Conservation (phyloP, 306 rosid species). For the Carpinus fangiana region DNA sequence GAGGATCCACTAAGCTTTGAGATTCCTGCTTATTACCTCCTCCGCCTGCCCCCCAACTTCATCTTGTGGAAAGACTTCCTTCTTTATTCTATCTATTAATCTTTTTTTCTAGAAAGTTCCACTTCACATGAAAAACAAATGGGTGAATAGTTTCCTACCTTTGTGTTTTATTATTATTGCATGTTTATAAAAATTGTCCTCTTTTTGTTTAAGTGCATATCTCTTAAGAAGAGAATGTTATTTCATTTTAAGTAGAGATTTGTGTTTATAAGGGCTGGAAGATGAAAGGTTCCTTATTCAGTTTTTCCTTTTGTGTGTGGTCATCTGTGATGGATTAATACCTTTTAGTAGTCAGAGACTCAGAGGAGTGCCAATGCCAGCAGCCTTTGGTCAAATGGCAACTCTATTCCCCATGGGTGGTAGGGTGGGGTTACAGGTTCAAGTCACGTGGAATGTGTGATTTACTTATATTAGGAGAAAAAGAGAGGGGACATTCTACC, state of each 20-base stretch:
- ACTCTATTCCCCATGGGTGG: not conserved
- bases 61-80: not conserved
- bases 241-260: not conserved
- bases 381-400: constrained; percentile 1
- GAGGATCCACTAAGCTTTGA: too few species aligned
- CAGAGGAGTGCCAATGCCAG: not conserved
- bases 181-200: not conserved
- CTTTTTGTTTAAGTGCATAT: not conserved
- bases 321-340: not conserved
- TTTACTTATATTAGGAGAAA: not conserved
- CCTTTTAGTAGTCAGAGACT: not conserved
- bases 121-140: not conserved
- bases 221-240: not conserved
- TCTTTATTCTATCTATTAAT: not conserved
- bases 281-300: not conserved
- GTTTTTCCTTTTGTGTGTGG: not conserved
- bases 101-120: not conserved
- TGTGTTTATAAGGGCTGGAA: not conserved
- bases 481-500: too few species aligned
- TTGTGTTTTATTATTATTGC: not conserved
- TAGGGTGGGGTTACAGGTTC: not conserved
- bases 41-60: too few species aligned
- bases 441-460: not conserved
- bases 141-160: not conserved
- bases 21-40: too few species aligned